Percentiles rank a stretch among this genome's conserved stretches.
Evolutionary conservation across 1,284 basidiomycete genomes (phyloP).

Genomic region (Trametes polyzona): DNA sequence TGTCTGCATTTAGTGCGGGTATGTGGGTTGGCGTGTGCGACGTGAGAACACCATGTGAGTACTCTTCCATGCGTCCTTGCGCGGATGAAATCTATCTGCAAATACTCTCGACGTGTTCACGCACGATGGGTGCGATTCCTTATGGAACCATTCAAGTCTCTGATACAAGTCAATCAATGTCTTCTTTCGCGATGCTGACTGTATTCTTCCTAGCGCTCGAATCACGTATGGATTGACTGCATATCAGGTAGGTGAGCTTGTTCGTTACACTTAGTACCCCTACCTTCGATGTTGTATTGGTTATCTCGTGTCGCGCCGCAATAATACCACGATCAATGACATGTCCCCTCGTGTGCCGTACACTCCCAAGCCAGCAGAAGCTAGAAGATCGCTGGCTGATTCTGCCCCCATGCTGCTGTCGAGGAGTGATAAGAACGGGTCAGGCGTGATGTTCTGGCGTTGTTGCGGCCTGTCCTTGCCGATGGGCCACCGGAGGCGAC

Average conservation of each 20-base stretch:
- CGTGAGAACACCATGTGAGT: constrained; percentile 1
- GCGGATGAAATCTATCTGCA: constrained; percentile 57
- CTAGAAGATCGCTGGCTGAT: too few species aligned
- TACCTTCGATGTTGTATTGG: too few species aligned
- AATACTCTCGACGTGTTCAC: constrained; percentile 52
- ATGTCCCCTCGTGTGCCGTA: too few species aligned
- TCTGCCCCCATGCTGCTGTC: not conserved
- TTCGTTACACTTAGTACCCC: too few species aligned
- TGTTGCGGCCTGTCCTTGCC: constrained; percentile 2
- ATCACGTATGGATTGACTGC: too few species aligned
- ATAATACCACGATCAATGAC: too few species aligned
- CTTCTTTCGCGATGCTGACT: too few species aligned
- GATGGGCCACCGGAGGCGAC: constrained; percentile 3
- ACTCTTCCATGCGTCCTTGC: constrained; percentile 1
- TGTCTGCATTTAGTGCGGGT: too few species aligned
- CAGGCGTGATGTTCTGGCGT: not conserved
- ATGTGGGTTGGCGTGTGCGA: too few species aligned
- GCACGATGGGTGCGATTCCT: constrained; percentile 63
- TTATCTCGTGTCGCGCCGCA: too few species aligned
- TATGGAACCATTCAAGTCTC: constrained; percentile 81
- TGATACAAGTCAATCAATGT: constrained; percentile 43
- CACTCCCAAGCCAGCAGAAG: too few species aligned
- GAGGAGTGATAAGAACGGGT: not conserved
- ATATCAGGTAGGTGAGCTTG: not conserved
- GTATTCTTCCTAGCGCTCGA: not conserved